A percentile compares a stretch with the other conserved stretches of the same genome.
Conservation (phyloP, 2,329 filamentous ascomycete species). For the Phialophora tarda region DNA sequence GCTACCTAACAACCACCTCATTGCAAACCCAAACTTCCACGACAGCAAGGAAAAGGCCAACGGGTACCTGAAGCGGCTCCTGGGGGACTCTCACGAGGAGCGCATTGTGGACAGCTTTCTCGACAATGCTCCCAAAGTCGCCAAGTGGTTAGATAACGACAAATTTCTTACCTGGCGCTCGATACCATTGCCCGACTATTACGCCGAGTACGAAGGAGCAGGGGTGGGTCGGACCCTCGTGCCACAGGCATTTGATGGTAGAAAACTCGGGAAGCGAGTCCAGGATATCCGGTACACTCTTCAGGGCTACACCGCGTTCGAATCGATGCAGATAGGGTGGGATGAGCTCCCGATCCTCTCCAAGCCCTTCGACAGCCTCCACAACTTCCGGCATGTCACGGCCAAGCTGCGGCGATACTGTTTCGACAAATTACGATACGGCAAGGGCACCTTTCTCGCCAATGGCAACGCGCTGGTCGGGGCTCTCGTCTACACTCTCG, state of each 20-base stretch:
- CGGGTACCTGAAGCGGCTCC: constrained; percentile 22
- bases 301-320: constrained; percentile 24
- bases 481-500: constrained; percentile 15
- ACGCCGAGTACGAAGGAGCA: constrained; percentile 23
- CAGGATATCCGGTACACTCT: constrained; percentile 22
- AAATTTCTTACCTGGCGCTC: constrained; percentile 14
- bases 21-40: constrained; percentile 32
- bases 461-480: constrained; percentile 28
- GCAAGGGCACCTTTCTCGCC: constrained; percentile 20
- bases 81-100: constrained; percentile 23
- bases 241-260: constrained; percentile 19
- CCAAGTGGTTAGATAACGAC: constrained; percentile 41
- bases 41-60: constrained; percentile 42
- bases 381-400: constrained; percentile 19
- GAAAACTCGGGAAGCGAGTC: constrained; percentile 13
- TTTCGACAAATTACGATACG: constrained; percentile 13
- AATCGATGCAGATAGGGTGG: constrained; percentile 17
- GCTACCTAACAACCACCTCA: constrained; percentile 40
- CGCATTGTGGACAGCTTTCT: constrained; percentile 40
- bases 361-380: constrained; percentile 14
- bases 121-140: constrained; percentile 43
- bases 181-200: constrained; percentile 25
- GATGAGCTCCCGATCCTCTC: constrained; percentile 9
- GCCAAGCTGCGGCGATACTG: constrained; percentile 14
- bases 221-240: constrained; percentile 20